Evolutionary conservation across 495 filamentous ascomycete species (phyloP).

Genomic region (Aspergillus indologenus): DNA sequence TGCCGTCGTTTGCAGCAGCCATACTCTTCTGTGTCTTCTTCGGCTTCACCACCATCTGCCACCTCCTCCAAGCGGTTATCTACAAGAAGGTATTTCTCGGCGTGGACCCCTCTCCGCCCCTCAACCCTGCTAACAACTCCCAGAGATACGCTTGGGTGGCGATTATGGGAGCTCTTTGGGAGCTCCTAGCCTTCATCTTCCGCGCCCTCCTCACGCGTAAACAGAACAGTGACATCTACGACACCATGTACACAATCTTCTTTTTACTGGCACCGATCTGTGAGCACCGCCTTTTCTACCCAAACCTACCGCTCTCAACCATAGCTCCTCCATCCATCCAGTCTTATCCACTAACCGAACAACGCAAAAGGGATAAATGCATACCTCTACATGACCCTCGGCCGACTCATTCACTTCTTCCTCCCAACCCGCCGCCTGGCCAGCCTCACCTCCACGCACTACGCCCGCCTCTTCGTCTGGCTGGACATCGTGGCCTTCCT

Average conservation of each 20-base stretch:
- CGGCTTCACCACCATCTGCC: constrained; percentile 26
- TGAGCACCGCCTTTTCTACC: too few relatives aligned
- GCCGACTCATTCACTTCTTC: constrained; percentile 59
- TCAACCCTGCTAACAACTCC: background rate
- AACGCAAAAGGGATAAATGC: too few relatives aligned
- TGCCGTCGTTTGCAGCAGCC: constrained; percentile 33
- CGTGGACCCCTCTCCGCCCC: too few relatives aligned
- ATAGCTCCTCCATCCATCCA: too few relatives aligned
- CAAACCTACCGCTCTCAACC: too few relatives aligned
- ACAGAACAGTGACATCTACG: constrained; percentile 19
- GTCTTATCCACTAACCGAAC: too few relatives aligned
- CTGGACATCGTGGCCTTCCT: constrained; percentile 64
- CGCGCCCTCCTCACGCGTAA: constrained; percentile 24
- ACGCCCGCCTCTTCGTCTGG: constrained; percentile 57
- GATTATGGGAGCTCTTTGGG: constrained; percentile 47
- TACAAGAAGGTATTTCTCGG: constrained; percentile 24
- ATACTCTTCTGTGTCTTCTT: constrained; percentile 36
- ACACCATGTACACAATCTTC: constrained; percentile 19
- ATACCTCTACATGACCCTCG: constrained; percentile 67
- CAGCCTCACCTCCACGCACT: constrained; percentile 46
- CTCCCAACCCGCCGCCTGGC: constrained; percentile 45
- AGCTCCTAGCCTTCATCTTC: constrained; percentile 42
- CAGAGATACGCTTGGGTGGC: constrained; percentile 55
- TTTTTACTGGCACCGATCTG: constrained; percentile 30
- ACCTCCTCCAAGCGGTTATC: constrained; percentile 32